phyloP scores from a whole-genome alignment of 139 green algal species.

The Parachlorella kessleri region DNA sequence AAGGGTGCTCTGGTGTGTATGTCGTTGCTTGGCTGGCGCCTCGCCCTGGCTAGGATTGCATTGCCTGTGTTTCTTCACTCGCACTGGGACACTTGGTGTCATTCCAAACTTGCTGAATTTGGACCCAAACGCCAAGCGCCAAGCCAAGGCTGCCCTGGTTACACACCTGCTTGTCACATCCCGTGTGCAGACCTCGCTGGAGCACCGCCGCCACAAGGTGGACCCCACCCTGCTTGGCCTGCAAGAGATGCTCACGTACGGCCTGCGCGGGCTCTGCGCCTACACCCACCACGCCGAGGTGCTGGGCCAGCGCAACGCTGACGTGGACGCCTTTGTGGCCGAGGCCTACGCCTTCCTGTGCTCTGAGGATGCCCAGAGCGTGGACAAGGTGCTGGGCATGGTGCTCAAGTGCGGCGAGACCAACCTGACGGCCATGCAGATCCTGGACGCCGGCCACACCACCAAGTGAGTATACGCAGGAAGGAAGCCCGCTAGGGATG shows the following conservation, averaged over 20 bases:
- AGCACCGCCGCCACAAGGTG: slow-evolving; percentile 31
- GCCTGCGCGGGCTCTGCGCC: slow-evolving; percentile 63
- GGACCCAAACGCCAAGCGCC: too few relatives aligned
- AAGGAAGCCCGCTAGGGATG: too few relatives aligned
- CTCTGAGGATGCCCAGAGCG: not conserved
- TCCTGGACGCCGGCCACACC: slow-evolving; percentile 63
- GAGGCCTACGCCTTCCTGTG: slow-evolving; percentile 41
- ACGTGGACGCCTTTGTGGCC: slow-evolving; percentile 51
- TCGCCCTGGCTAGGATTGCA: too few relatives aligned
- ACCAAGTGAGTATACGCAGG: not conserved
- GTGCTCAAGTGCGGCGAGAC: slow-evolving; percentile 48
- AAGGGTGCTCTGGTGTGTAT: too few relatives aligned
- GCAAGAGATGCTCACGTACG: slow-evolving; percentile 70
- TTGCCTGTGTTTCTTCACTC: too few relatives aligned
- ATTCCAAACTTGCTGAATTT: too few relatives aligned
- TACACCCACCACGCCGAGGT: slow-evolving; percentile 67
- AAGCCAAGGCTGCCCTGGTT: too few relatives aligned
- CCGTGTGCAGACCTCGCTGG: slow-evolving; percentile 13
- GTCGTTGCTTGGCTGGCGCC: too few relatives aligned
- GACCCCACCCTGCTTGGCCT: slow-evolving; percentile 47
- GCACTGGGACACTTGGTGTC: too few relatives aligned
- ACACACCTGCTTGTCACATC: too few relatives aligned
- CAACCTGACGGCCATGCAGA: slow-evolving; percentile 63
- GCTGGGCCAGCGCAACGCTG: slow-evolving; percentile 38
- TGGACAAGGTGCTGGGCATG: slow-evolving; percentile 45